A percentile compares a stretch with the other conserved stretches of the same genome.
phyloP scores from a whole-genome alignment of 306 rosid genomes.

The Oxytropis ochrocephala region DNA sequence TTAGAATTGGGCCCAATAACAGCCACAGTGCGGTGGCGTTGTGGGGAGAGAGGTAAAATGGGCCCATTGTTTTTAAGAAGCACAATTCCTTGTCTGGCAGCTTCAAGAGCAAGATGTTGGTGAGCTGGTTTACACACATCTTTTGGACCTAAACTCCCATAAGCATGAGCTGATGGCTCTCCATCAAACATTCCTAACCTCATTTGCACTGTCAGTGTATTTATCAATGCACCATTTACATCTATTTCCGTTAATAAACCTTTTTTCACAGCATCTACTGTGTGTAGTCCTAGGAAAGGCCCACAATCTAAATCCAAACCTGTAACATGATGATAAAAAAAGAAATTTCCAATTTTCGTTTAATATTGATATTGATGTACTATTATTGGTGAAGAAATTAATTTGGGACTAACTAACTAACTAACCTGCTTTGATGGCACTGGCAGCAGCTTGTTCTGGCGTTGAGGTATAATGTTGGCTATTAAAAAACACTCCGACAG shows the following conservation, averaged over 20 bases:
- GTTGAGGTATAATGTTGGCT: constrained; percentile 75
- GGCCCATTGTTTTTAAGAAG: constrained; percentile 67
- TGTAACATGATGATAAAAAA: background rate
- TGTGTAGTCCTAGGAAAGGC: constrained; percentile 64
- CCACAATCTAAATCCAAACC: constrained; percentile 94
- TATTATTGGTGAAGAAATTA: background rate
- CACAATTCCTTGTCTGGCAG: constrained; percentile 79
- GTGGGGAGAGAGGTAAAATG: constrained; percentile 52
- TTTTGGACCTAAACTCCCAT: constrained; percentile 61
- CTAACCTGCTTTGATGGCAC: constrained; percentile 83
- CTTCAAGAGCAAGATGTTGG: constrained; percentile 68
- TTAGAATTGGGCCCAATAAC: constrained; percentile 88
- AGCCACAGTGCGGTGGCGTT: constrained; percentile 52
- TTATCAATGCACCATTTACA: constrained; percentile 50
- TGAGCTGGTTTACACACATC: constrained; percentile 72
- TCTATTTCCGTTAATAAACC: constrained; percentile 55
- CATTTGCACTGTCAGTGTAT: constrained; percentile 74
- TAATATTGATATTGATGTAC: background rate
- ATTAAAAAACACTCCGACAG: constrained; percentile 63
- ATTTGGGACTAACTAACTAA: background rate
- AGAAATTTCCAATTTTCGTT: background rate
- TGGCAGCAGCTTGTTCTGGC: constrained; percentile 91
- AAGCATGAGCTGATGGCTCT: constrained; percentile 42
- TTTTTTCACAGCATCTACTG: constrained; percentile 58
- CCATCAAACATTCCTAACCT: constrained; percentile 94